Percentiles rank a stretch among this genome's conserved stretches.
Conservation (phyloP, 192 early-diverging fungal genomes). For the Kappamyces sp. region DNA sequence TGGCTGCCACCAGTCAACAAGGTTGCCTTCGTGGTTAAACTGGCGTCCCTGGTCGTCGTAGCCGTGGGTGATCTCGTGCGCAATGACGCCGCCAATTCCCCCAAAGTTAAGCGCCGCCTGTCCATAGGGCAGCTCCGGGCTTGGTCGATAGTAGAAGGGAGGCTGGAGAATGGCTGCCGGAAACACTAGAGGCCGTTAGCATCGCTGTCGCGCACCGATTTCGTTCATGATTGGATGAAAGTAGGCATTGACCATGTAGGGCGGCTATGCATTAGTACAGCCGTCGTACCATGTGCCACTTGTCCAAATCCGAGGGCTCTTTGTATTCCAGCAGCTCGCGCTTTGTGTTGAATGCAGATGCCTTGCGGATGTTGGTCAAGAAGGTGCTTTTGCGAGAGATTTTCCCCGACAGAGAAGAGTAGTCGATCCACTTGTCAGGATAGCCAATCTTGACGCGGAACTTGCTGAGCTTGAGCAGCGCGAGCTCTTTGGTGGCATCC, state of each 20-base stretch:
- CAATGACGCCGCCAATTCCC: constrained; percentile 29
- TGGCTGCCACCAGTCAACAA: constrained; percentile 31
- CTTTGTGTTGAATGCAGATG: constrained; percentile 4
- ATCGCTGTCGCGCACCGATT: constrained; percentile 7
- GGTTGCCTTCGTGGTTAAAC: constrained; percentile 23
- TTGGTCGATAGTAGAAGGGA: constrained; percentile 23
- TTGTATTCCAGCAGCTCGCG: constrained; percentile 12
- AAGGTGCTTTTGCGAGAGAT: neutral
- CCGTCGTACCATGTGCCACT: constrained; percentile 23
- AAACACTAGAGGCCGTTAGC: constrained; percentile 12
- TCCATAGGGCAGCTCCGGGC: constrained; percentile 5
- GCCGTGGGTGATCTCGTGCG: constrained; percentile 36
- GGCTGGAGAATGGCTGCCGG: constrained; percentile 31
- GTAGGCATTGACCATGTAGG: constrained; percentile 32
- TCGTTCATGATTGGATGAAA: constrained; percentile 25
- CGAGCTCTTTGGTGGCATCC: constrained; percentile 24
- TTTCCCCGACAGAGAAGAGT: constrained; percentile 18
- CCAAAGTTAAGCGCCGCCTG: constrained; percentile 27
- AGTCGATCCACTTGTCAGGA: constrained; percentile 27
- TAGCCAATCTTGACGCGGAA: constrained; percentile 31
- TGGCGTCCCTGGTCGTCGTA: constrained; percentile 31
- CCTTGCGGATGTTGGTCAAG: constrained; percentile 3
- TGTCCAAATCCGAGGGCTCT: constrained; percentile 18
- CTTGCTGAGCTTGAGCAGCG: constrained; percentile 15
- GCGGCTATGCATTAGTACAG: neutral